Conservation (phyloP, 108 stramenopile genomes). For the Phaeodactylum tricornutum region DNA sequence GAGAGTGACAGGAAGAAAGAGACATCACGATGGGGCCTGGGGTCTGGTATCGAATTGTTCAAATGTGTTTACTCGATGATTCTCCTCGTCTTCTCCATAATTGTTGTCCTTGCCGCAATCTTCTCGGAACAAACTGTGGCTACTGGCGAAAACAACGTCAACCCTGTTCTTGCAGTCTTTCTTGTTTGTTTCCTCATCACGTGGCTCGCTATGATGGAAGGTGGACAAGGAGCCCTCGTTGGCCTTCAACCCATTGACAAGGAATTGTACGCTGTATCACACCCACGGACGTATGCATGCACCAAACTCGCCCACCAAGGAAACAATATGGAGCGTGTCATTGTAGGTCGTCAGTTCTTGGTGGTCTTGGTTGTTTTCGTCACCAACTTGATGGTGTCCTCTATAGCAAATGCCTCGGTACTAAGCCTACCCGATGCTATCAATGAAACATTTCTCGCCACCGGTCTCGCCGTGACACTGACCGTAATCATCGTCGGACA, state of each 20-base stretch:
- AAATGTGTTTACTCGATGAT: conserved; percentile 28
- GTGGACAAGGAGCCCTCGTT: conserved; percentile 53
- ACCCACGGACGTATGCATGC: conserved; percentile 31
- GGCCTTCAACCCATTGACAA: conserved; percentile 46
- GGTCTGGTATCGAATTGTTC: conserved; percentile 6
- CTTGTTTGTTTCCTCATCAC: conserved; percentile 39
- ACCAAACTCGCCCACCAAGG: conserved; percentile 42
- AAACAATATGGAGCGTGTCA: conserved; percentile 61
- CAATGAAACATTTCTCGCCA: conserved; percentile 43
- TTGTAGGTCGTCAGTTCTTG: conserved; percentile 59
- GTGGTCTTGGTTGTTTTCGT: conserved; percentile 50
- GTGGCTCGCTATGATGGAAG: conserved; percentile 67
- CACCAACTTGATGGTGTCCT: conserved; percentile 45
- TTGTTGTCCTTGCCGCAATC: conserved; percentile 41
- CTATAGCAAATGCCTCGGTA: conserved; percentile 37
- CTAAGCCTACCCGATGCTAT: conserved; percentile 44
- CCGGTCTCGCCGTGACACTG: conserved; percentile 56
- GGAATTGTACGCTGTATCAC: conserved; percentile 32
- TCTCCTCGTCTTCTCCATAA: conserved; percentile 39
- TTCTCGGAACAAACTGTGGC: conserved; percentile 30
- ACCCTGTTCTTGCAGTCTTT: conserved; percentile 29
- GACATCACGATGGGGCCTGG: too few relatives aligned
- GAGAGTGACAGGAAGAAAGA: too few relatives aligned
- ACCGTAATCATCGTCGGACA: conserved; percentile 55
- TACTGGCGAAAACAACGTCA: conserved; percentile 25